Conservation (phyloP, 1,139 yeast species). For the Diutina mesorugosa region DNA sequence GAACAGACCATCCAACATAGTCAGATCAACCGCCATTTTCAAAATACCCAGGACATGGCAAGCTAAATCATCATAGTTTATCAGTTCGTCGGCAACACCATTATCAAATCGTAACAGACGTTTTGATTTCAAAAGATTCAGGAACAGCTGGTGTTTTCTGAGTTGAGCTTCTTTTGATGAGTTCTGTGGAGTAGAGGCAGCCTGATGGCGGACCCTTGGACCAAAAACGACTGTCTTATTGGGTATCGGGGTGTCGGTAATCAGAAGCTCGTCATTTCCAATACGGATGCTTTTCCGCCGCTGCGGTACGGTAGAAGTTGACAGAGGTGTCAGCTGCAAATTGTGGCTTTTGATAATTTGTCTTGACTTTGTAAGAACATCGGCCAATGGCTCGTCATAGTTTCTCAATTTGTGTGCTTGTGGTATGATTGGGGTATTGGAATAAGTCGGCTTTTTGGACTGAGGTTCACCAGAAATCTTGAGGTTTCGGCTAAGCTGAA, state of each 20-base stretch:
- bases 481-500: slow-evolving; percentile 9
- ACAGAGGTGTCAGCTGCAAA: neutral
- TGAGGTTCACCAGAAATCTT: slow-evolving; percentile 11
- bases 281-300: neutral
- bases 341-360: slow-evolving; percentile 9
- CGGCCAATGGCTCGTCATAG: slow-evolving; percentile 17
- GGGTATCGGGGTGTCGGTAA: slow-evolving; percentile 16
- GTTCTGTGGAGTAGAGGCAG: slow-evolving; percentile 16
- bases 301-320: neutral
- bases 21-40: slow-evolving; percentile 37
- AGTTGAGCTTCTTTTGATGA: slow-evolving; percentile 8
- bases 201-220: slow-evolving; percentile 10
- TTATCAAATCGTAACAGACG: slow-evolving; percentile 5
- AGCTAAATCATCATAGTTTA: slow-evolving; percentile 15
- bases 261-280: neutral
- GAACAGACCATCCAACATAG: slow-evolving; percentile 20
- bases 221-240: slow-evolving; percentile 21
- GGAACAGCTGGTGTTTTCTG: slow-evolving; percentile 6
- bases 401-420: neutral
- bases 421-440: slow-evolving; percentile 7
- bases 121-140: slow-evolving; percentile 5
- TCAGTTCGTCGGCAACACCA: neutral
- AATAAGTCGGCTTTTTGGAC: slow-evolving; percentile 7
- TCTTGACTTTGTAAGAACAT: slow-evolving; percentile 14
- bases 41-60: slow-evolving; percentile 36